Evolutionary conservation across 2,329 filamentous ascomycete genomes (phyloP).

Genomic region (Remersonia thermophila): DNA sequence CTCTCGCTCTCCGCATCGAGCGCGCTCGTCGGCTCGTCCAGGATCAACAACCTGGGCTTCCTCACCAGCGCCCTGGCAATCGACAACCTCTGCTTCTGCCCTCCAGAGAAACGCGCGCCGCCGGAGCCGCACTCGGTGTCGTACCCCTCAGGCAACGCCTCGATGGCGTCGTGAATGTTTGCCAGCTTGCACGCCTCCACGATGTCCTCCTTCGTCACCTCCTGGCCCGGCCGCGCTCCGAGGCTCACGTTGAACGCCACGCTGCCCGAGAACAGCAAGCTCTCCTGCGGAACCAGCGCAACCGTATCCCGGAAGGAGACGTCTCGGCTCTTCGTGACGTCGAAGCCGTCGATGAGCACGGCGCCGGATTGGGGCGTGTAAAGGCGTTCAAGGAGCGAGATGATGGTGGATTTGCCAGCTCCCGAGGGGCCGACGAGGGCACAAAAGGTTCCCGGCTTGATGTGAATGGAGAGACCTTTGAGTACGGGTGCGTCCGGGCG

Average conservation of each 20-base stretch:
- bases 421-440: slow-evolving; percentile 35
- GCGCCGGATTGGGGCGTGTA: slow-evolving; percentile 38
- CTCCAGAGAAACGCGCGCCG: slow-evolving; percentile 74
- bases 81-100: slow-evolving; percentile 86
- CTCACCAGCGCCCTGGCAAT: slow-evolving; percentile 87
- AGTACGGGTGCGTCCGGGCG: slow-evolving; percentile 41
- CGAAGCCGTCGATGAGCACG: slow-evolving; percentile 38
- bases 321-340: slow-evolving; percentile 18
- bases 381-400: slow-evolving; percentile 38
- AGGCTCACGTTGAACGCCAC: slow-evolving; percentile 43
- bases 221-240: slow-evolving; percentile 44
- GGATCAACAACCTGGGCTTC: slow-evolving; percentile 69
- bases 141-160: slow-evolving; percentile 73
- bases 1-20: slow-evolving; percentile 66
- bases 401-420: slow-evolving; percentile 36
- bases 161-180: slow-evolving; percentile 84
- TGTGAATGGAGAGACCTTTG: slow-evolving; percentile 25
- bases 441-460: slow-evolving; percentile 27
- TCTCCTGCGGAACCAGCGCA: slow-evolving; percentile 73
- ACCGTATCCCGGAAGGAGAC: slow-evolving; percentile 25
- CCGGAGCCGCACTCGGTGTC: slow-evolving; percentile 75
- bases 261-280: slow-evolving; percentile 44
- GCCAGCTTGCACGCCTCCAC: slow-evolving; percentile 72
- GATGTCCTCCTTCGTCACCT: slow-evolving; percentile 57
- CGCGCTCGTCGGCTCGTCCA: slow-evolving; percentile 70